These are phyloP conservation scores for Microascus cirrosus DNA, from an alignment of 2,329 filamentous ascomycete genomes.

Conservation along the genomic window DNA sequence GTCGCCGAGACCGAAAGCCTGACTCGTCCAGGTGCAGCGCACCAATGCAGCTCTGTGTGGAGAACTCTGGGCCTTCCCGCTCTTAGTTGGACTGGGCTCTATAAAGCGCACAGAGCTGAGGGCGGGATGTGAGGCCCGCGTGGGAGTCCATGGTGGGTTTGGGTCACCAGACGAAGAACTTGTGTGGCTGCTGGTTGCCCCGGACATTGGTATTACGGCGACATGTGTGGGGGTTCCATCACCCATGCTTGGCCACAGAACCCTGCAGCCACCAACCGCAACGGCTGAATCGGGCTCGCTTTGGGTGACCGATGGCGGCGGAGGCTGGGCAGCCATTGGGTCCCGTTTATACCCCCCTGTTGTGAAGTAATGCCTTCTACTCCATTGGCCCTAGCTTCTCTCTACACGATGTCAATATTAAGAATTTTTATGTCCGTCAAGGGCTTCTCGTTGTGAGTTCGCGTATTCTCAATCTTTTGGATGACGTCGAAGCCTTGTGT, in stretches of 20 bases:
- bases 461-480: conserved; percentile 86
- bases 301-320: background rate
- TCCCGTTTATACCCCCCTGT: background rate
- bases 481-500: conserved; percentile 88
- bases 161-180: background rate
- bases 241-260: background rate
- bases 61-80: background rate
- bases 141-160: background rate
- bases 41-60: background rate
- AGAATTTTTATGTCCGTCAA: conserved; percentile 97
- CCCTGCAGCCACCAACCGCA: background rate
- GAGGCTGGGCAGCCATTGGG: background rate
- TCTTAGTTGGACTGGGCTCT: background rate
- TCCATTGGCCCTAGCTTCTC: conserved; percentile 2
- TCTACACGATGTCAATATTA: conserved; percentile 58
- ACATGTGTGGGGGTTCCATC: background rate
- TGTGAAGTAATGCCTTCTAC: background rate
- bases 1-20: background rate
- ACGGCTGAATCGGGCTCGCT: background rate
- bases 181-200: background rate
- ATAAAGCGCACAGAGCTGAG: background rate
- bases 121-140: background rate
- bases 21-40: conserved; percentile 2
- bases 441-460: conserved; percentile 83
- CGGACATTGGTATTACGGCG: background rate